These are phyloP conservation scores for Hypoxylon rubiginosum DNA, from an alignment of 2,329 filamentous ascomycete species.

Conservation along the genomic window DNA sequence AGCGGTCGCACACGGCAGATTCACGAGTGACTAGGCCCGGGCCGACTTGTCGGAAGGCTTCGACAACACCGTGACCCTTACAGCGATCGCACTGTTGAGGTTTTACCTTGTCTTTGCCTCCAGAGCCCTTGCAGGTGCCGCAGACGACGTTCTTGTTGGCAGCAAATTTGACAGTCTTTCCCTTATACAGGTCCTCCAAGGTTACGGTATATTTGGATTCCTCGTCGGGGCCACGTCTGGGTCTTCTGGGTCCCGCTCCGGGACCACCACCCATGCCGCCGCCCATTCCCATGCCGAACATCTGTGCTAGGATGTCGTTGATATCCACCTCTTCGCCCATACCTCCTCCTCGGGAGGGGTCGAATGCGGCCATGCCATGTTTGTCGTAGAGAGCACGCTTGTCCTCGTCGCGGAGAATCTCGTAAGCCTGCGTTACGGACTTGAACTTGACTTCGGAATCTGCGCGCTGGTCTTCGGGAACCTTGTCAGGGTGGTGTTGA, in stretches of 20 bases:
- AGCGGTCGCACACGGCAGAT: conserved; percentile 83
- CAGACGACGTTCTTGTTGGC: conserved; percentile 96
- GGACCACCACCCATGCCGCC: conserved; percentile 37
- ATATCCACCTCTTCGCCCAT: conserved; percentile 81
- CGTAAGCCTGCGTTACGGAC: conserved; percentile 91
- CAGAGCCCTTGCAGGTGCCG: conserved; percentile 85
- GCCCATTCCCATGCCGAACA: conserved; percentile 74
- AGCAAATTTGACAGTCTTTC: conserved; percentile 96
- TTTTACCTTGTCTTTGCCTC: conserved; percentile 93
- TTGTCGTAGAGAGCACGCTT: conserved; percentile 93
- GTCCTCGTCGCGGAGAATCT: conserved; percentile 96
- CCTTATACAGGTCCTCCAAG: conserved; percentile 96
- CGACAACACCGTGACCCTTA: conserved; percentile 81
- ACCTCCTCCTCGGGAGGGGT: conserved; percentile 76
- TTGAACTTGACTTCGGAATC: conserved; percentile 95
- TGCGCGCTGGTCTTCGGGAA: conserved; percentile 84
- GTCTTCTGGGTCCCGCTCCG: conserved; percentile 66
- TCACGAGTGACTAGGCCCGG: conserved; percentile 88
- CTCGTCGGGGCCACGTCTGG: conserved; percentile 82
- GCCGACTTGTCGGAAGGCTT: conserved; percentile 85
- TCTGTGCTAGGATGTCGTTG: conserved; percentile 92
- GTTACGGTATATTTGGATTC: conserved; percentile 92
- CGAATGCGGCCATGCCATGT: conserved; percentile 96
- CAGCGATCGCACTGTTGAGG: conserved; percentile 85
- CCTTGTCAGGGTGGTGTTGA: conserved; percentile 94